phyloP scores from a whole-genome alignment of 2,329 filamentous ascomycete species.

The Drechslerella dactyloides region DNA sequence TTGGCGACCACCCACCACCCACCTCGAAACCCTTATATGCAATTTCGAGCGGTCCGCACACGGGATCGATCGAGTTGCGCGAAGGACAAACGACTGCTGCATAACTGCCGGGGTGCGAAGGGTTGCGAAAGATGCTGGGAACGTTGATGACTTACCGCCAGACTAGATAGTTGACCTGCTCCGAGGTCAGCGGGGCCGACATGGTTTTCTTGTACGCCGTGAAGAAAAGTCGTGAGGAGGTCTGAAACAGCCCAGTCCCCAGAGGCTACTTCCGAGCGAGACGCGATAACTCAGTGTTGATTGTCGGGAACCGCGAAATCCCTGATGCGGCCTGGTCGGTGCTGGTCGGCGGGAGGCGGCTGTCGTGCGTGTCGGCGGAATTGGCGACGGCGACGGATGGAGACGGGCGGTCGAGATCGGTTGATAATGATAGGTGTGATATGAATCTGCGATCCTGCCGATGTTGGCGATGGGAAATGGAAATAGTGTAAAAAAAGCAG shows the following conservation, averaged over 20 bases:
- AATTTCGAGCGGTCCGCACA: constrained; percentile 23
- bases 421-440: constrained; percentile 32
- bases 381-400: background rate
- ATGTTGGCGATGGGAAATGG: constrained; percentile 42
- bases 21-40: constrained; percentile 21
- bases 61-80: constrained; percentile 16
- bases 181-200: constrained; percentile 50
- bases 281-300: constrained; percentile 42
- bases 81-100: constrained; percentile 4
- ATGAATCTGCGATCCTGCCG: constrained; percentile 16
- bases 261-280: constrained; percentile 46
- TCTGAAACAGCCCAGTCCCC: constrained; percentile 45
- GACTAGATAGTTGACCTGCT: constrained; percentile 51
- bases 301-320: constrained; percentile 18
- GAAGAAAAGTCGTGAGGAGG: constrained; percentile 12
- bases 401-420: background rate
- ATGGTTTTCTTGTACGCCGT: constrained; percentile 4
- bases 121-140: constrained; percentile 14
- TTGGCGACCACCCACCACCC: constrained; percentile 4
- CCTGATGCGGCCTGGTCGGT: constrained; percentile 6
- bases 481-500: constrained; percentile 37
- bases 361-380: constrained; percentile 1
- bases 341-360: constrained; percentile 10
- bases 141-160: constrained; percentile 51
- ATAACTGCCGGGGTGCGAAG: constrained; percentile 14